Percentiles rank a stretch among this genome's conserved stretches.
Conservation (phyloP, 2,329 filamentous ascomycete genomes). For the Colletotrichum sidae region DNA sequence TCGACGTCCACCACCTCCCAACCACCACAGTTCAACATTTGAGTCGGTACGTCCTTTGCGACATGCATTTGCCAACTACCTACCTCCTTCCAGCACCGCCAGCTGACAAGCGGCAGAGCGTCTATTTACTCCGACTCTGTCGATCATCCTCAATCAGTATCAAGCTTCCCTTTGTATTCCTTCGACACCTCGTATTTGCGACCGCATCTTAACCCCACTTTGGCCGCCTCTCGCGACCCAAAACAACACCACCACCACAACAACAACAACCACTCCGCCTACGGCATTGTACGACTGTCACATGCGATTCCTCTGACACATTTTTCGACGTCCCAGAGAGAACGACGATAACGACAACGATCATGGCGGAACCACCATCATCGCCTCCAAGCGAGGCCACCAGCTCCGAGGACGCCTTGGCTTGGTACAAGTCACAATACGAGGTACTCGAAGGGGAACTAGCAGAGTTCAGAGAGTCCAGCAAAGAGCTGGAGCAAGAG, state of each 20-base stretch:
- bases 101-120: constrained; percentile 22
- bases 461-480: constrained; percentile 92
- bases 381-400: constrained; percentile 69
- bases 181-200: constrained; percentile 29
- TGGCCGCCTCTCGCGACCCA: neutral
- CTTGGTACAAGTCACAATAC: constrained; percentile 97
- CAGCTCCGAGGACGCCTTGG: constrained; percentile 78
- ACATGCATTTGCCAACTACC: neutral
- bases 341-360: constrained; percentile 35
- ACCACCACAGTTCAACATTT: constrained; percentile 5
- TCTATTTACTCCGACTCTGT: constrained; percentile 24
- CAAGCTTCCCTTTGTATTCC: constrained; percentile 32
- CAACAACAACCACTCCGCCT: neutral
- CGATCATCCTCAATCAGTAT: constrained; percentile 24
- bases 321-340: constrained; percentile 18
- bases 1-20: constrained; percentile 11
- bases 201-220: constrained; percentile 12
- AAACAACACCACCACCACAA: constrained; percentile 3
- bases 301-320: constrained; percentile 24
- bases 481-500: constrained; percentile 92
- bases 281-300: constrained; percentile 18
- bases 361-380: constrained; percentile 71
- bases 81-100: constrained; percentile 9
- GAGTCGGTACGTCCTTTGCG: constrained; percentile 26
- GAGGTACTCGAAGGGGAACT: constrained; percentile 92